A percentile compares a stretch with the other conserved stretches of the same genome.
Evolutionary conservation across 2,329 filamentous ascomycete species (phyloP).

Genomic region (Botrytis pseudocinerea): DNA sequence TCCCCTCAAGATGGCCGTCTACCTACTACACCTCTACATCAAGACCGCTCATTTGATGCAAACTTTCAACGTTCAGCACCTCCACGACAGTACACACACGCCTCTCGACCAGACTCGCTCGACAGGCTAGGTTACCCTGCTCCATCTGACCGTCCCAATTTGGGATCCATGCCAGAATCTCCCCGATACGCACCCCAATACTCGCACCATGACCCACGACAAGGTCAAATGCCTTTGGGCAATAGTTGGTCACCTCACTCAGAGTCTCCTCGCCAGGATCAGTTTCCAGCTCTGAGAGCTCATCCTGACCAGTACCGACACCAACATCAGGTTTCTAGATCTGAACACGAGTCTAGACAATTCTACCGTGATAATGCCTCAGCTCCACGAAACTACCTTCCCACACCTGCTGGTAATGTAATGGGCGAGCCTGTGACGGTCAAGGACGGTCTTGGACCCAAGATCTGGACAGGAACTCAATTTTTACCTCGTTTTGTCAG

Average conservation of each 20-base stretch:
- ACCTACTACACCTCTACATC: conserved; percentile 34
- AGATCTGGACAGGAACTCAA: conserved; percentile 69
- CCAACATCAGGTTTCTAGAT: conserved; percentile 28
- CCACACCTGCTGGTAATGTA: conserved; percentile 33
- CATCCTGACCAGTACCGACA: conserved; percentile 31
- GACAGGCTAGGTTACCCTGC: conserved; percentile 36
- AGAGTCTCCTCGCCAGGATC: conserved; percentile 32
- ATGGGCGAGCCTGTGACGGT: conserved; percentile 39
- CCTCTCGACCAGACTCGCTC: conserved; percentile 32
- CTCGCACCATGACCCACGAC: conserved; percentile 26
- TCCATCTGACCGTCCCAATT: conserved; percentile 28
- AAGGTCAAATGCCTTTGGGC: conserved; percentile 29
- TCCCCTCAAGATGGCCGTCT: conserved; percentile 36
- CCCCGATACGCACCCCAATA: conserved; percentile 37
- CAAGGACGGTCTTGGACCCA: conserved; percentile 64
- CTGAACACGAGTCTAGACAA: conserved; percentile 32
- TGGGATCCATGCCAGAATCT: conserved; percentile 34
- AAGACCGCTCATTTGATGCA: conserved; percentile 35
- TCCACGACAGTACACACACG: conserved; percentile 31
- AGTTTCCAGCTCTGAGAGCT: conserved; percentile 36
- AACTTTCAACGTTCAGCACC: conserved; percentile 35
- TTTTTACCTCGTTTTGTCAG: conserved; percentile 66
- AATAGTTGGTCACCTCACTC: conserved; percentile 39
- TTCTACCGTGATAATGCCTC: conserved; percentile 33
- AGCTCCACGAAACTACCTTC: conserved; percentile 32